A percentile compares a stretch with the other conserved stretches of the same genome.
Conservation (phyloP, 768 basidiomycete genomes). For the Trametes cingulata region DNA sequence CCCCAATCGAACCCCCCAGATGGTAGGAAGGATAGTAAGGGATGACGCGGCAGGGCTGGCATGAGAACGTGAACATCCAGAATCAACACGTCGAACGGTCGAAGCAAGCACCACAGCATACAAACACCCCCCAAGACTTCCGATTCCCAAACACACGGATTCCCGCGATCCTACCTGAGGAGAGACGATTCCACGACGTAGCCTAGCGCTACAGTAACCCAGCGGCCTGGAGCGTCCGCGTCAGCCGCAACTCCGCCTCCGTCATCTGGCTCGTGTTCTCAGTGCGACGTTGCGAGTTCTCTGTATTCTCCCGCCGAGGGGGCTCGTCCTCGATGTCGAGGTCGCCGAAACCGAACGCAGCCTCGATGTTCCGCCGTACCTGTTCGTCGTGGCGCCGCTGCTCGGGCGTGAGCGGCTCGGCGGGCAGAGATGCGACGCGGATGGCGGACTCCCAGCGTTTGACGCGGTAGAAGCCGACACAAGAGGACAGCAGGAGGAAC, state of each 20-base stretch:
- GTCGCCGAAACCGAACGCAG: constrained; percentile 51
- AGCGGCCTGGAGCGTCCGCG: constrained; percentile 28
- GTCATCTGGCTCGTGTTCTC: constrained; percentile 1
- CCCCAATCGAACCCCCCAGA: too few relatives aligned
- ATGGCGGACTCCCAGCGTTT: constrained; percentile 83
- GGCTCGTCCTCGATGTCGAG: constrained; percentile 35
- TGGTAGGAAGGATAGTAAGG: too few relatives aligned
- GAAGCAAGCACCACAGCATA: neutral
- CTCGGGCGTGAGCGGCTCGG: constrained; percentile 41
- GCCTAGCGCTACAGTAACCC: constrained; percentile 24
- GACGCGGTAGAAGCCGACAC: constrained; percentile 80
- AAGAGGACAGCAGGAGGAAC: constrained; percentile 86
- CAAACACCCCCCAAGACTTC: neutral
- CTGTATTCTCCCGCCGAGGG: neutral
- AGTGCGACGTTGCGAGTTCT: constrained; percentile 9
- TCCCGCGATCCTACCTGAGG: neutral
- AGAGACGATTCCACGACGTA: neutral
- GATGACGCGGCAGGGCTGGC: too few relatives aligned
- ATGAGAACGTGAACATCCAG: too few relatives aligned
- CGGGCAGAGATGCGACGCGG: constrained; percentile 41
- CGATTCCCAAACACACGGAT: neutral
- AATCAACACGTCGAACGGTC: neutral
- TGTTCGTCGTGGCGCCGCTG: constrained; percentile 53
- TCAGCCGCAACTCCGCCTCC: constrained; percentile 28
- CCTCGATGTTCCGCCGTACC: constrained; percentile 52